phyloP scores from a whole-genome alignment of 176 grass and related monocot species.

The maize (Zea mays) region Zm-B73-REFERENCE-NAM-5.0 NC_050099.1:66584001-66584500 shows the following conservation, averaged over 20 bases:
- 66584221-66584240: conserved; percentile 51
- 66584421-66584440: background rate
- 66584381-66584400: conserved; percentile 16
- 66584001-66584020: background rate
- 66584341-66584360: background rate
- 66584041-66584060: background rate
- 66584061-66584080: background rate
- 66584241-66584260: conserved; percentile 18
- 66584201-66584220: conserved; percentile 45
- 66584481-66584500: conserved; percentile 1
- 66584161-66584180: background rate
- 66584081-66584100: background rate
- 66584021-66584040: background rate
- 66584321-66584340: background rate
- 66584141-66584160: background rate
- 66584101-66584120: background rate
- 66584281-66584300: conserved; percentile 32
- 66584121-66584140: fast-evolving
- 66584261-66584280: background rate
- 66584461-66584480: background rate
- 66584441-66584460: background rate
- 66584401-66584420: background rate
- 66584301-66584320: conserved; percentile 4
- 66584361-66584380: background rate
- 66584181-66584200: conserved; percentile 21